Percentiles rank a stretch among this genome's conserved stretches.
Evolutionary conservation across 2,329 filamentous ascomycete species (phyloP).

Genomic region (Lecanicillium sp.): DNA sequence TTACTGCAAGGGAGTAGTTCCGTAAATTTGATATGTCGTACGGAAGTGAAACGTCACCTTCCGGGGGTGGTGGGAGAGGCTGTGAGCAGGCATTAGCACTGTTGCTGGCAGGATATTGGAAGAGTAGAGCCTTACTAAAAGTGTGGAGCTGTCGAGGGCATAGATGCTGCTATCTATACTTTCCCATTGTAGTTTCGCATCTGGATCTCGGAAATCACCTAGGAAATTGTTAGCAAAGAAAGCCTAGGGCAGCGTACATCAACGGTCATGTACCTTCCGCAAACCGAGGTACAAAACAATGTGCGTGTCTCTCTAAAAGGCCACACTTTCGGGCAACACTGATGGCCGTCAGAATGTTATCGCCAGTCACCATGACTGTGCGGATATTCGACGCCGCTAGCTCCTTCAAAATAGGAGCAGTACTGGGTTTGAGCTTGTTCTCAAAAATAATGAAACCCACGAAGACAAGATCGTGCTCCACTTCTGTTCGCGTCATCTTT

Average conservation of each 20-base stretch:
- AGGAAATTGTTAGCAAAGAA: not conserved
- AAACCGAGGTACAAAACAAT: slow-evolving; percentile 92
- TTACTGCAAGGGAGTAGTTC: slow-evolving; percentile 85
- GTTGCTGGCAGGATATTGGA: no score
- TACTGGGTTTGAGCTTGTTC: slow-evolving; percentile 92
- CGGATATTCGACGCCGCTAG: slow-evolving; percentile 76
- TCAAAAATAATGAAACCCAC: slow-evolving; percentile 97
- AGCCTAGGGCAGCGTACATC: not conserved
- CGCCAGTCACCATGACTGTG: slow-evolving; percentile 92
- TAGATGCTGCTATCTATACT: slow-evolving; percentile 83
- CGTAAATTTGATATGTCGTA: slow-evolving; percentile 74
- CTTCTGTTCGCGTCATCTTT: slow-evolving; percentile 82
- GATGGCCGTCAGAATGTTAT: slow-evolving; percentile 95
- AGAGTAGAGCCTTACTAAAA: slow-evolving; percentile 45
- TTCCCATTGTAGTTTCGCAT: slow-evolving; percentile 77
- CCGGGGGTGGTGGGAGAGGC: slow-evolving; percentile 63
- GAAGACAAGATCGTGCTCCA: slow-evolving; percentile 78
- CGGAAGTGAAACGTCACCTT: slow-evolving; percentile 74
- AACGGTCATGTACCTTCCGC: slow-evolving; percentile 47
- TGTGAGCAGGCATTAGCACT: slow-evolving; percentile 22
- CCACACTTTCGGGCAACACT: slow-evolving; percentile 89
- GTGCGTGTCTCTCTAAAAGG: slow-evolving; percentile 69
- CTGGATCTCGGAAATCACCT: slow-evolving; percentile 67
- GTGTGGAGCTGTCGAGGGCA: slow-evolving; percentile 68
- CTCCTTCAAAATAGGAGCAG: slow-evolving; percentile 73